Evolutionary conservation across 225 moss, liverwort and hornwort species (phyloP).

Genomic region (Pleurozium schreberi): DNA sequence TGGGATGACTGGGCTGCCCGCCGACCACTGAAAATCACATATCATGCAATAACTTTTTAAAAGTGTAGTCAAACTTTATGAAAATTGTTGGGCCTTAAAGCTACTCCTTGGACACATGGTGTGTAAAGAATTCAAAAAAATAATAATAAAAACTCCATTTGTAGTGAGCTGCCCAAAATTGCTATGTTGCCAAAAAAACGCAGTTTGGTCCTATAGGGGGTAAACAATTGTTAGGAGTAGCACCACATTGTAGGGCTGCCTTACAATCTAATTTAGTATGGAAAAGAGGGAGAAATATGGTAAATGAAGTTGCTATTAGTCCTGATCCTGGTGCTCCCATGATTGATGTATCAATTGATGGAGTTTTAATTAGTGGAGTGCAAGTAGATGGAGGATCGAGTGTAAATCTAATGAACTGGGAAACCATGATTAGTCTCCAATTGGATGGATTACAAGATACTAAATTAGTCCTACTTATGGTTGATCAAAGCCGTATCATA

Average conservation of each 20-base stretch:
- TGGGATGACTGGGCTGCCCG: too few relatives aligned
- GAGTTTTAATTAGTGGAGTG: background rate
- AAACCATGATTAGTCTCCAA: background rate
- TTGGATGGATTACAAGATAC: background rate
- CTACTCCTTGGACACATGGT: too few relatives aligned
- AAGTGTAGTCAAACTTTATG: too few relatives aligned
- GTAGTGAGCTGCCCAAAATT: too few relatives aligned
- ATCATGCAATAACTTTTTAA: too few relatives aligned
- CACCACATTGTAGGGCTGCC: background rate
- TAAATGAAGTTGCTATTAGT: background rate
- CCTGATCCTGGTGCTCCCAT: background rate
- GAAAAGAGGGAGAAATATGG: background rate
- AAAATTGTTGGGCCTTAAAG: too few relatives aligned
- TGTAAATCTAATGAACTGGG: background rate
- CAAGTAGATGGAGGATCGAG: background rate
- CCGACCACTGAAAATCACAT: too few relatives aligned
- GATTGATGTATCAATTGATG: background rate
- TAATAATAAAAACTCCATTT: too few relatives aligned
- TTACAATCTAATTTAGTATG: background rate
- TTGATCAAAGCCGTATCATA: background rate
- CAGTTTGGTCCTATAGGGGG: too few relatives aligned
- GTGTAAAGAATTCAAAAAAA: too few relatives aligned
- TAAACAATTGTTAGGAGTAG: background rate
- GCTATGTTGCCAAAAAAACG: too few relatives aligned
- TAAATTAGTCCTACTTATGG: background rate